Evolutionary conservation across 805 yeast species (phyloP).

Genomic region (Cyberlindnera mycetangii): DNA sequence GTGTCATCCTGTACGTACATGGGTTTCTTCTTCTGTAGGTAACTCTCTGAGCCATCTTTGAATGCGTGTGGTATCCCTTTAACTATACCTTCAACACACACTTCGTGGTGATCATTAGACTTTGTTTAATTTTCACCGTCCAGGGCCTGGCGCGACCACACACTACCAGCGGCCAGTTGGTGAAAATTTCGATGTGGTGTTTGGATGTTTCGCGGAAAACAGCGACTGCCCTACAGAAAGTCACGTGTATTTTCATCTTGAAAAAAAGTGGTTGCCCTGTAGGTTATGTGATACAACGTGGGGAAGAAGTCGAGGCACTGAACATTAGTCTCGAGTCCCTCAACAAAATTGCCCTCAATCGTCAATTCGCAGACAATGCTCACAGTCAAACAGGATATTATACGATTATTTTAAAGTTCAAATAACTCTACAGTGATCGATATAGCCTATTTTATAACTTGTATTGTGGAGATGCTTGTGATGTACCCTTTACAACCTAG

Average conservation of each 20-base stretch:
- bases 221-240: slow-evolving; percentile 10
- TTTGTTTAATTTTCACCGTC: slow-evolving; percentile 21
- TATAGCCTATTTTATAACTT: background rate
- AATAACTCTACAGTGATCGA: too few relatives aligned
- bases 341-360: too few relatives aligned
- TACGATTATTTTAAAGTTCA: too few relatives aligned
- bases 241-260: slow-evolving; percentile 7
- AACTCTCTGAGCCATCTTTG: slow-evolving; percentile 97
- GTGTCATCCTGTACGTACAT: slow-evolving; percentile 59
- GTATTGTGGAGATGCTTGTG: background rate
- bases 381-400: too few relatives aligned
- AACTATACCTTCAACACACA: slow-evolving; percentile 4
- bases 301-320: too few relatives aligned
- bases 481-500: slow-evolving; percentile 7
- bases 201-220: slow-evolving; percentile 4
- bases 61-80: slow-evolving; percentile 11
- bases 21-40: slow-evolving; percentile 99
- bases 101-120: slow-evolving; percentile 1
- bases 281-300: too few relatives aligned
- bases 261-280: background rate
- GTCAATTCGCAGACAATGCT: too few relatives aligned
- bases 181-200: slow-evolving; percentile 9
- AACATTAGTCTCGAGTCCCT: too few relatives aligned
- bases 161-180: background rate
- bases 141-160: slow-evolving; percentile 9